phyloP scores from a whole-genome alignment of 106 monocot genomes.

The Vanilla planifolia region DNA sequence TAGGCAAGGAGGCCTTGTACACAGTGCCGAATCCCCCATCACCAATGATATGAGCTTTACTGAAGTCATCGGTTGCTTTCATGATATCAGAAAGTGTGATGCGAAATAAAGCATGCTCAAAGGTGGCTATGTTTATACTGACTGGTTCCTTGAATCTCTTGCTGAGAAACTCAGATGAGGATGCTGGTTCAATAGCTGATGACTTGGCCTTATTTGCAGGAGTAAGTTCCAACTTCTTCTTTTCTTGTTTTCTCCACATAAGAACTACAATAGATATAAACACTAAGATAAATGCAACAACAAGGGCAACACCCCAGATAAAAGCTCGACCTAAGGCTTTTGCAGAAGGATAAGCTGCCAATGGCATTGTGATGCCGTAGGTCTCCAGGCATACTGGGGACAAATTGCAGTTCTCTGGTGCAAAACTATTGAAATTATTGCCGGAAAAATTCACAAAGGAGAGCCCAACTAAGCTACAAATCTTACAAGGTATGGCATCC shows the following conservation, averaged over 20 bases:
- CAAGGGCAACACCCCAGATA: constrained; percentile 33
- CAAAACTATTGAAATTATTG: constrained; percentile 40
- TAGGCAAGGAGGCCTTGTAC: constrained; percentile 58
- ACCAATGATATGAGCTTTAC: constrained; percentile 76
- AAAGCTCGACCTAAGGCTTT: constrained; percentile 23
- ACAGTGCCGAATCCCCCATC: constrained; percentile 94
- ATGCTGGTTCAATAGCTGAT: constrained; percentile 52
- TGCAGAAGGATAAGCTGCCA: constrained; percentile 29
- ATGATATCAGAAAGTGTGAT: constrained; percentile 62
- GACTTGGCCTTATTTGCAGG: constrained; percentile 21
- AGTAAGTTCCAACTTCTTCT: constrained; percentile 16
- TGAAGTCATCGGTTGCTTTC: constrained; percentile 83
- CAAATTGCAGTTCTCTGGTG: constrained; percentile 42
- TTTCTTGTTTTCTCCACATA: constrained; percentile 25
- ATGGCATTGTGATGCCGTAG: constrained; percentile 18
- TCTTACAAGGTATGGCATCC: constrained; percentile 66
- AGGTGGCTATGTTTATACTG: constrained; percentile 93
- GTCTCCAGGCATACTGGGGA: constrained; percentile 27
- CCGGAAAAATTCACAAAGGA: constrained; percentile 70
- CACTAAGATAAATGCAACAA: constrained; percentile 14
- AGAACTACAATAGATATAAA: constrained; percentile 27
- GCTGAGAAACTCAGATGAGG: constrained; percentile 65
- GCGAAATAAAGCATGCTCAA: constrained; percentile 70
- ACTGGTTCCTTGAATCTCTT: constrained; percentile 77
- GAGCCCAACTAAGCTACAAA: constrained; percentile 60